A percentile compares a stretch with the other conserved stretches of the same genome.
Conservation (phyloP, 495 filamentous ascomycete genomes). For the Geoglossum glabrum region DNA sequence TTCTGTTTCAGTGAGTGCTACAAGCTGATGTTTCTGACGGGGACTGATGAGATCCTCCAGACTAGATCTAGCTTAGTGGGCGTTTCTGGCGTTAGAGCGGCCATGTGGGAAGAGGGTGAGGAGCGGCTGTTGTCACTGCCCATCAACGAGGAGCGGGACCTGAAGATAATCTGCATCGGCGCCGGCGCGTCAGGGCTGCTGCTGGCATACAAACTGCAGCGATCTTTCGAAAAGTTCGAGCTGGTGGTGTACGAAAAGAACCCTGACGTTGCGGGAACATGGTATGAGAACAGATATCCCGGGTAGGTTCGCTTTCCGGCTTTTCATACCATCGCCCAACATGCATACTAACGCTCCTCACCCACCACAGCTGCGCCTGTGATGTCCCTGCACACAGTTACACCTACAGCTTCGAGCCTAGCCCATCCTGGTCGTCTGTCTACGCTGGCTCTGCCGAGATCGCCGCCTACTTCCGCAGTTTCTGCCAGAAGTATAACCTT, state of each 20-base stretch:
- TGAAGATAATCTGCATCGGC: slow-evolving; percentile 33
- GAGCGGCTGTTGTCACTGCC: not conserved
- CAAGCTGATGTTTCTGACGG: too few species aligned
- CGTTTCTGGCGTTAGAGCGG: too few species aligned
- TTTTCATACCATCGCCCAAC: not conserved
- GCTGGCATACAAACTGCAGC: slow-evolving; percentile 28
- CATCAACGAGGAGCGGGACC: not conserved
- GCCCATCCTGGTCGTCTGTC: slow-evolving; percentile 43
- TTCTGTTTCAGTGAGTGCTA: too few species aligned
- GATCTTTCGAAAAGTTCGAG: slow-evolving; percentile 29
- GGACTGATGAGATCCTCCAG: too few species aligned
- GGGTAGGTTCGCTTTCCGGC: too few species aligned
- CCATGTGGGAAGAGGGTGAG: not conserved
- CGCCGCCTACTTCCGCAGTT: slow-evolving; percentile 37
- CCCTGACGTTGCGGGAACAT: slow-evolving; percentile 32
- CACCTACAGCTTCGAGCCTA: slow-evolving; percentile 43
- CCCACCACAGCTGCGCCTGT: slow-evolving; percentile 13
- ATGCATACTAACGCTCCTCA: not conserved
- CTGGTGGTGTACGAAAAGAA: slow-evolving; percentile 37
- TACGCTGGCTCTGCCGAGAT: slow-evolving; percentile 48
- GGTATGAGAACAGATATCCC: slow-evolving; percentile 38
- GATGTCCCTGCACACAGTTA: slow-evolving; percentile 58
- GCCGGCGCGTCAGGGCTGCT: slow-evolving; percentile 20
- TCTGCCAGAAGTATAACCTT: slow-evolving; percentile 40
- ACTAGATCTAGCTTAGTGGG: too few species aligned